Conservation (phyloP, 345 rosid species). For the Eucalyptus leucophloia region DNA sequence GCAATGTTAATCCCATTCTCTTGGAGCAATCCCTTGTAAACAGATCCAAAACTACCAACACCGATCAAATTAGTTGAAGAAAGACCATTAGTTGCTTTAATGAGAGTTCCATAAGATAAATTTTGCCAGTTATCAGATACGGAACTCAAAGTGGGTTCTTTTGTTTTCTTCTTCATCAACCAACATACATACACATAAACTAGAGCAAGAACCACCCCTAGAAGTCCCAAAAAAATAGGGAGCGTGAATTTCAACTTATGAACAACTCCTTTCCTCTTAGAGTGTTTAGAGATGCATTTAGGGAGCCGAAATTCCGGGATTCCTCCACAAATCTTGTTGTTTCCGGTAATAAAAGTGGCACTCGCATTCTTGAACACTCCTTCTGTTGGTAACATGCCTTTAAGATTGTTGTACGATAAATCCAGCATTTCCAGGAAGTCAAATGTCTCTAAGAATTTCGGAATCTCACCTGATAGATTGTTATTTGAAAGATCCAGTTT, state of each 20-base stretch:
- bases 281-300: neutral
- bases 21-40: fast-evolving
- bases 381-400: constrained; percentile 16
- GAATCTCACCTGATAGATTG: constrained; percentile 9
- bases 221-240: fast-evolving
- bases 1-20: neutral
- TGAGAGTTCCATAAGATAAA: fast-evolving
- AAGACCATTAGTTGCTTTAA: neutral
- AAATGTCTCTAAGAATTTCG: neutral
- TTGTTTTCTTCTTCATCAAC: neutral
- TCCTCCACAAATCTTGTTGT: constrained; percentile 12
- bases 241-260: fast-evolving
- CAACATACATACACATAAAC: fast-evolving
- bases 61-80: neutral
- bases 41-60: neutral
- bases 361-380: constrained; percentile 21
- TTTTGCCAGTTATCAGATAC: fast-evolving
- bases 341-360: constrained; percentile 6
- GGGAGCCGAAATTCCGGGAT: neutral
- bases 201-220: neutral
- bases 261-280: neutral
- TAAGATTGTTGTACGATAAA: constrained; percentile 27
- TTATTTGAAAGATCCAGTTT: constrained; percentile 23
- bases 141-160: neutral
- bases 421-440: neutral